A percentile compares a stretch with the other conserved stretches of the same genome.
Evolutionary conservation across 1,284 basidiomycete genomes (phyloP).

Genomic region (Ustilago hordei): DNA sequence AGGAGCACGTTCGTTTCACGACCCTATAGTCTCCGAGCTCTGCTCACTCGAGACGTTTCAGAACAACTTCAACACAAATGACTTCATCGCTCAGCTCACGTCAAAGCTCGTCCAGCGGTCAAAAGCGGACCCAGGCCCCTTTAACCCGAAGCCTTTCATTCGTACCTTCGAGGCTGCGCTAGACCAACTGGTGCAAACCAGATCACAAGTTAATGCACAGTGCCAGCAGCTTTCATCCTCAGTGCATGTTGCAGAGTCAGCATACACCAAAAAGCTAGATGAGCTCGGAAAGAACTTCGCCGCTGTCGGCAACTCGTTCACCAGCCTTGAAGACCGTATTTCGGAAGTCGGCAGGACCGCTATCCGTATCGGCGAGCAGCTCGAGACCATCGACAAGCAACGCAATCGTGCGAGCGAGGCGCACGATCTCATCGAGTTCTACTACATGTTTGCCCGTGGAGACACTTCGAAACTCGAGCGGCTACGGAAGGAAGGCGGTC

Average conservation of each 20-base stretch:
- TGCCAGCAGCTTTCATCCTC: slow-evolving; percentile 92
- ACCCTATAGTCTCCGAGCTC: slow-evolving; percentile 76
- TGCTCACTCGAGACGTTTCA: slow-evolving; percentile 77
- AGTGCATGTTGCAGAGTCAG: slow-evolving; percentile 87
- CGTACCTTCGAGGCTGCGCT: slow-evolving; percentile 89
- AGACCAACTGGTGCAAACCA: slow-evolving; percentile 84
- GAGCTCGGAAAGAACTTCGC: slow-evolving; percentile 94
- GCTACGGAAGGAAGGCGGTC: slow-evolving; percentile 79
- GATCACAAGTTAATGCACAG: slow-evolving; percentile 86
- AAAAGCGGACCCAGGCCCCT: slow-evolving; percentile 84
- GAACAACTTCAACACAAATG: slow-evolving; percentile 89
- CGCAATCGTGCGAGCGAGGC: slow-evolving; percentile 93
- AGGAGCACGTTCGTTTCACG: slow-evolving; percentile 68
- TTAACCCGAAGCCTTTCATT: slow-evolving; percentile 93
- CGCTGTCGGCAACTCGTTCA: slow-evolving; percentile 62
- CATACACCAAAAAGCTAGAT: slow-evolving; percentile 91
- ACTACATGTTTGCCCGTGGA: slow-evolving; percentile 89
- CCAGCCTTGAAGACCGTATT: slow-evolving; percentile 73
- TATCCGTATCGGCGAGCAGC: slow-evolving; percentile 90
- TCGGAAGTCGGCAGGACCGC: slow-evolving; percentile 94
- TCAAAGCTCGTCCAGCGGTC: slow-evolving; percentile 87
- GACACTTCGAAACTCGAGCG: slow-evolving; percentile 83
- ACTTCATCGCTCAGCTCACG: slow-evolving; percentile 85
- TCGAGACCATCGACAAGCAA: slow-evolving; percentile 92
- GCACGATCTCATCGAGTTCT: slow-evolving; percentile 93